phyloP scores from a whole-genome alignment of 2,329 filamentous ascomycete species.

The Alternaria longipes region DNA sequence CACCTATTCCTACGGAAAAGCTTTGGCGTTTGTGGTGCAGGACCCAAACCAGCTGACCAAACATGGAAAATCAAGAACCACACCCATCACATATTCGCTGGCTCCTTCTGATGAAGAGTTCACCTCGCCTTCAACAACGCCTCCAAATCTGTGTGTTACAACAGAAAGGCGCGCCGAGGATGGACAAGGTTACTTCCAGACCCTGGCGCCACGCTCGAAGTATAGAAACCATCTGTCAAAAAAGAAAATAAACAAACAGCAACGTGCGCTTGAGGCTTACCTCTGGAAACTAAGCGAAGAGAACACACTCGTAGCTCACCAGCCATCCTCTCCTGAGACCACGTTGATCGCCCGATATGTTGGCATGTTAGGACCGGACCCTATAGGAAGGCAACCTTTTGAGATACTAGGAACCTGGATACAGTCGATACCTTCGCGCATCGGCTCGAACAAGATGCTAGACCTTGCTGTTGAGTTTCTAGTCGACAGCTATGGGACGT shows the following conservation, averaged over 20 bases:
- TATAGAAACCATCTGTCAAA: slow-evolving; percentile 20
- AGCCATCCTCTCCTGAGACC: slow-evolving; percentile 29
- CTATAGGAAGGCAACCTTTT: slow-evolving; percentile 27
- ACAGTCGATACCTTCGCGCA: slow-evolving; percentile 38
- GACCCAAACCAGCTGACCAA: slow-evolving; percentile 43
- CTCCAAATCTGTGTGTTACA: slow-evolving; percentile 28
- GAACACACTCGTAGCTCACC: slow-evolving; percentile 10
- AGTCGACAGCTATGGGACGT: slow-evolving; percentile 34
- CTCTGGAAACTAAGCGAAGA: slow-evolving; percentile 24
- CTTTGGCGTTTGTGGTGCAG: slow-evolving; percentile 38
- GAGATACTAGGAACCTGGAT: slow-evolving; percentile 42
- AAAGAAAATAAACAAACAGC: slow-evolving; percentile 24
- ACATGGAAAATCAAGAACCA: slow-evolving; percentile 34
- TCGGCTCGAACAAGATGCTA: slow-evolving; percentile 36
- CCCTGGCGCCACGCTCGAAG: slow-evolving; percentile 27
- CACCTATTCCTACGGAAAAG: slow-evolving; percentile 38
- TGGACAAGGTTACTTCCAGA: slow-evolving; percentile 41
- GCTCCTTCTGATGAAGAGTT: not conserved
- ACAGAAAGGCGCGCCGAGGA: slow-evolving; percentile 29
- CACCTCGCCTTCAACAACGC: slow-evolving; percentile 8
- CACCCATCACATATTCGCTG: slow-evolving; percentile 26
- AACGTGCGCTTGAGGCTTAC: slow-evolving; percentile 26
- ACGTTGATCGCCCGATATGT: slow-evolving; percentile 35
- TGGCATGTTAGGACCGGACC: slow-evolving; percentile 30
- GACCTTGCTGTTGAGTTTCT: slow-evolving; percentile 43